Percentiles rank a stretch among this genome's conserved stretches.
Evolutionary conservation across 208 protist genomes (phyloP).

Genomic region (Leishmania aethiopica): DNA sequence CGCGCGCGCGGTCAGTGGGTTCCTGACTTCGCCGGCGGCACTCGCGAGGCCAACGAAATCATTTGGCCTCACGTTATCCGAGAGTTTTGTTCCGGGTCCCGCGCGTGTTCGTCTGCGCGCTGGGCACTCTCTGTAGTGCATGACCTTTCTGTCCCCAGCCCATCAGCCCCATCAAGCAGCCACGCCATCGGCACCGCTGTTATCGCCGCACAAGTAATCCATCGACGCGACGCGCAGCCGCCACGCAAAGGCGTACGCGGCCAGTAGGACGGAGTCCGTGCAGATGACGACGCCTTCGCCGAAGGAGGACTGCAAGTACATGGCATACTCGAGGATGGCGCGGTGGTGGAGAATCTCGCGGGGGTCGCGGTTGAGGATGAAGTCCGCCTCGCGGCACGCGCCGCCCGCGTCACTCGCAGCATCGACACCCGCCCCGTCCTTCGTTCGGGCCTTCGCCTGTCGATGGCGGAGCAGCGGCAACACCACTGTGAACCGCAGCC

Average conservation of each 20-base stretch:
- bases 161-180: background rate
- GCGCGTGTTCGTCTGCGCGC: background rate
- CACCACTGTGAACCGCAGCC: constrained; percentile 40
- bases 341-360: constrained; percentile 47
- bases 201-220: constrained; percentile 14
- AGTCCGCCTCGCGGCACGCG: constrained; percentile 24
- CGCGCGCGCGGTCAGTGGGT: background rate
- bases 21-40: background rate
- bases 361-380: constrained; percentile 51
- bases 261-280: constrained; percentile 70
- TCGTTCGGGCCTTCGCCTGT: background rate
- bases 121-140: background rate
- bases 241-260: constrained; percentile 67
- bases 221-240: constrained; percentile 62
- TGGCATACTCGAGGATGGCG: constrained; percentile 51
- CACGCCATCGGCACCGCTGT: background rate
- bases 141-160: background rate
- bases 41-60: background rate
- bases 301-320: constrained; percentile 38
- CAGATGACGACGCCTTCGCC: constrained; percentile 51
- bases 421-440: background rate
- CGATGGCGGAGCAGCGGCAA: constrained; percentile 31
- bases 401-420: background rate
- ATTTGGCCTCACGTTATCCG: background rate
- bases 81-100: background rate